A percentile compares a stretch with the other conserved stretches of the same genome.
These are phyloP conservation scores for Ophiostoma angusticollis DNA, from an alignment of 2,329 filamentous ascomycete genomes.

Conservation along the genomic window DNA sequence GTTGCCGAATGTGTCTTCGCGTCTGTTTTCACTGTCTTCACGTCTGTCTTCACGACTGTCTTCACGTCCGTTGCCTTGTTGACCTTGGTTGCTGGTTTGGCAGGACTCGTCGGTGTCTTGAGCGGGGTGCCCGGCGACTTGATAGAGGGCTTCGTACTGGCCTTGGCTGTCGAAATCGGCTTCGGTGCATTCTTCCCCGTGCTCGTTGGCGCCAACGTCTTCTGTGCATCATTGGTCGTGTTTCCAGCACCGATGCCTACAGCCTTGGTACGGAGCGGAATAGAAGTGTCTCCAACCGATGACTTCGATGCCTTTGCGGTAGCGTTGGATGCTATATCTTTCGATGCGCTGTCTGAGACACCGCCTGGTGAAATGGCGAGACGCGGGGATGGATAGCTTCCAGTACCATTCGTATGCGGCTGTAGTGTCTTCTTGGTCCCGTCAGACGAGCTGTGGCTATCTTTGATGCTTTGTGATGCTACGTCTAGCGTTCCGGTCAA, in stretches of 20 bases:
- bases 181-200: slow-evolving; percentile 16
- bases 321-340: not conserved
- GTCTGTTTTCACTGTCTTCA: no score
- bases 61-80: slow-evolving; percentile 26
- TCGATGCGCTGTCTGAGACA: not conserved
- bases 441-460: not conserved
- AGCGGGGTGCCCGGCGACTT: slow-evolving; percentile 24
- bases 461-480: not conserved
- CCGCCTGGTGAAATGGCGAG: not conserved
- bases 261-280: not conserved
- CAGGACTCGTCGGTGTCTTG: slow-evolving; percentile 27
- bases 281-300: no score
- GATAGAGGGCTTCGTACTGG: slow-evolving; percentile 20
- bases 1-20: slow-evolving; percentile 18
- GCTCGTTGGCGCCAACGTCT: not conserved
- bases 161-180: slow-evolving; percentile 21
- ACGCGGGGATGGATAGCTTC: not conserved
- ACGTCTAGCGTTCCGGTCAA: slow-evolving; percentile 1
- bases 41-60: not conserved
- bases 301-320: no score
- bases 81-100: slow-evolving; percentile 19
- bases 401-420: not conserved
- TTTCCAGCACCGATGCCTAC: not conserved
- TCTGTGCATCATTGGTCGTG: slow-evolving; percentile 5
- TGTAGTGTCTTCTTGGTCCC: slow-evolving; percentile 3